Base-by-base conservation (phyloP, 352 stramenopile genomes). In the Globisporangium canariense region DNA sequence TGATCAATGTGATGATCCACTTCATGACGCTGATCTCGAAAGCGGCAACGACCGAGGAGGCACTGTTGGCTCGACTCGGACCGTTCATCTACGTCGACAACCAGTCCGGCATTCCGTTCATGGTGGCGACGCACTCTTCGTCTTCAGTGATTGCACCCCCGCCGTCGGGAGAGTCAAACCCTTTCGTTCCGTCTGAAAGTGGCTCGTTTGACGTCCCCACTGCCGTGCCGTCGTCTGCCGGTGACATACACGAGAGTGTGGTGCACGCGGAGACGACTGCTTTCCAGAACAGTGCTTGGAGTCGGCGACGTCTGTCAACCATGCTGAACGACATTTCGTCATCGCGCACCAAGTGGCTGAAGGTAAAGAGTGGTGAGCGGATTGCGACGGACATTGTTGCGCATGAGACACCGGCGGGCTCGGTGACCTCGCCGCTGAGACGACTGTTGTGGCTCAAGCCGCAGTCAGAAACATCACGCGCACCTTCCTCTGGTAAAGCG, bases 21-120 rank as follows among this genome's bases (percentile, higher is more conserved):
- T 90, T 91, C 58, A 71, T 88, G 50, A 74, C 76, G 56, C 73
- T 95, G 28, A 81, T 95, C 53, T 89, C 79, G n/a, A 89, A 86
- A 61, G 67, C 72, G 2, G 69, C 73, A 9, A 68, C 73, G 36
- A 70, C 67, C 0, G 74, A 81, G 20, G 74, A 87, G 56, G 70
- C 66, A 14, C 65, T 81, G 32, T 68, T 65, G 41, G 73, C 76
- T 9, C 81, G 79, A 8, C 81, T 95, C 30, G 86, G 86, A 1
- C 81, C 84, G 20, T 92, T 88, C 62, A 90, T 95, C 54, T 95
- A 95, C 59, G 83, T 95, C 7, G 86, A 95, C 55, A 95, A 95
- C 53, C 84, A 95, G 52, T 91, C 84, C 2, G 86, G 86, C 10
- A 93, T 95, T 56, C 80, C 80, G 25, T 91, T 95, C 67, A 65